Conservation (phyloP, 768 basidiomycete species). For the Ephemerocybe angulata region DNA sequence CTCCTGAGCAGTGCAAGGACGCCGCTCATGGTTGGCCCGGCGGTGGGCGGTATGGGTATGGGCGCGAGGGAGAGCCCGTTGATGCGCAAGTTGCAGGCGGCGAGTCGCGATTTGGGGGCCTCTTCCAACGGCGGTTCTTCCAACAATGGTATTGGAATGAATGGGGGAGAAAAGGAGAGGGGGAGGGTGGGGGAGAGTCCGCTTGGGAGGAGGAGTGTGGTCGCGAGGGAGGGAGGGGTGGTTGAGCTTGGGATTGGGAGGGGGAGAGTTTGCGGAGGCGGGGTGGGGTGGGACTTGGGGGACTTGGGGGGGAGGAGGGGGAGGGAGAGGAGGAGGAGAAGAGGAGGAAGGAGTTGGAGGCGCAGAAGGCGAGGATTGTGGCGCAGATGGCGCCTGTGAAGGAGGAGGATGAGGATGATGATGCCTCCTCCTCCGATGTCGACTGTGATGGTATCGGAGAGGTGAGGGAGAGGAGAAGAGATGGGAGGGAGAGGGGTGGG, state of each 20-base stretch:
- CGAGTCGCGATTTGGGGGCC: no score
- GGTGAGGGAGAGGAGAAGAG: constrained; percentile 35
- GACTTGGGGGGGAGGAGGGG: constrained; percentile 32
- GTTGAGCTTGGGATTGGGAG: background rate
- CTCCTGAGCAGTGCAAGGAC: constrained; percentile 85
- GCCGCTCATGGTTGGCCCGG: constrained; percentile 69
- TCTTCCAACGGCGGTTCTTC: no score
- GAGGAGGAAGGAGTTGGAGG: constrained; percentile 75
- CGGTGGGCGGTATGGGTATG: constrained; percentile 16
- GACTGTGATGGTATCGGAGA: constrained; percentile 18
- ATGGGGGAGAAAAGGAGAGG: constrained; percentile 26
- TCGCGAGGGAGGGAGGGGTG: background rate
- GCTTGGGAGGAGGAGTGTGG: background rate
- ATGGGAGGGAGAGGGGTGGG: constrained; percentile 18
- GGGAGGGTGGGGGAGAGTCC: constrained; percentile 29
- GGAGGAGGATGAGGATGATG: constrained; percentile 38
- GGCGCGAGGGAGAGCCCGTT: constrained; percentile 36
- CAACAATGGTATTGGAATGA: no score
- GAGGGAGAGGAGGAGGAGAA: constrained; percentile 35
- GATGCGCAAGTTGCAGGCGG: constrained; percentile 54
- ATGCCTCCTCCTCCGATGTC: constrained; percentile 18
- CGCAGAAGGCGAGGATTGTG: constrained; percentile 90
- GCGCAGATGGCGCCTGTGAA: constrained; percentile 82
- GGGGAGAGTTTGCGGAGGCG: constrained; percentile 4
- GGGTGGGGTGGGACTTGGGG: constrained; percentile 23